A percentile compares a stretch with the other conserved stretches of the same genome.
phyloP scores from a whole-genome alignment of 768 basidiomycete species.

The Tulasnella calospora region DNA sequence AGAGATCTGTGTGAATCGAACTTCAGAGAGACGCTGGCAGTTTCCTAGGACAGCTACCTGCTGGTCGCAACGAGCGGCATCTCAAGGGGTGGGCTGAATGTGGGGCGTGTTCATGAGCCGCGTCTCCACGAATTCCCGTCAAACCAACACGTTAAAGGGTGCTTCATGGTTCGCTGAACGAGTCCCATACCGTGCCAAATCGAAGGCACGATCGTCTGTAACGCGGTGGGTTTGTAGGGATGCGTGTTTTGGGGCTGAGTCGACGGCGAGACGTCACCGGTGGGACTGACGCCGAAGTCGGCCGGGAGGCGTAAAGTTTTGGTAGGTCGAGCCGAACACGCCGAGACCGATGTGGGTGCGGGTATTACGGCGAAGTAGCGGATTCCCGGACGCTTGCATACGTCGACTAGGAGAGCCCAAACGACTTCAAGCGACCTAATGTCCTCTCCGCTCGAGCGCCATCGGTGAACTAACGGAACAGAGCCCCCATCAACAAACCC shows the following conservation, averaged over 20 bases:
- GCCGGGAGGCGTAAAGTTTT: slow-evolving; percentile 7
- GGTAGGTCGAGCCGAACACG: neutral
- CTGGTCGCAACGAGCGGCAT: neutral
- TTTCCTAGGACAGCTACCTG: neutral
- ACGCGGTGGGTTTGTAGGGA: slow-evolving; percentile 1
- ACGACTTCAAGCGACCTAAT: neutral
- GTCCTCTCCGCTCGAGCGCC: slow-evolving; percentile 10
- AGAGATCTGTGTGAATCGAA: neutral
- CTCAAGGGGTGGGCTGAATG: neutral
- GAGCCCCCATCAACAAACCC: neutral
- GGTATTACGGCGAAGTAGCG: slow-evolving; percentile 12
- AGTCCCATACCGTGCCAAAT: slow-evolving; percentile 16
- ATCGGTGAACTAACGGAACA: slow-evolving; percentile 15
- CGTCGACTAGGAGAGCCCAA: slow-evolving; percentile 14
- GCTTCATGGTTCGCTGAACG: neutral
- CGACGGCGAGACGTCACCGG: neutral
- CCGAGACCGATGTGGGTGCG: slow-evolving; percentile 9
- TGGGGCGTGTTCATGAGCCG: neutral
- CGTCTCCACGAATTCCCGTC: neutral
- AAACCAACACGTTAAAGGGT: neutral
- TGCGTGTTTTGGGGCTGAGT: neutral
- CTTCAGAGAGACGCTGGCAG: neutral
- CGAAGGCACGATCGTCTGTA: slow-evolving; percentile 10
- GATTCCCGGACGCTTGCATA: neutral
- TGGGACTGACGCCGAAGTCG: neutral